Evolutionary conservation across 78 protist species (phyloP).

Genomic region (Dictyostelium brefeldianum): DNA sequence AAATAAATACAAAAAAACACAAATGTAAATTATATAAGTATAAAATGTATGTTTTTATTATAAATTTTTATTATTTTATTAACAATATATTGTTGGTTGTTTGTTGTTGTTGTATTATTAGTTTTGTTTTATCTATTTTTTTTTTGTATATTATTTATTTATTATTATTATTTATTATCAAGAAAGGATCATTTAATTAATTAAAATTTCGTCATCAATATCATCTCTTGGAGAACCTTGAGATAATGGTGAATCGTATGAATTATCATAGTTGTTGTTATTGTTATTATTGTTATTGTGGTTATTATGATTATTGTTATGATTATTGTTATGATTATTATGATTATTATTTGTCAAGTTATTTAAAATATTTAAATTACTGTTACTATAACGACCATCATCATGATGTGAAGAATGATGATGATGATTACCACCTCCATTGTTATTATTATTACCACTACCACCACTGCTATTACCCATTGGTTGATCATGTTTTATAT

Average conservation of each 20-base stretch:
- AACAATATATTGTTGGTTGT: not conserved
- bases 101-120: not conserved
- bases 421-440: not conserved
- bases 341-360: not conserved
- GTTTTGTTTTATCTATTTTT: not conserved
- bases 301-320: not conserved
- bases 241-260: constrained; percentile 37
- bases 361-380: not conserved
- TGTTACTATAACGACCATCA: not conserved
- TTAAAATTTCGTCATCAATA: constrained; percentile 3
- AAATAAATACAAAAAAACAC: not conserved
- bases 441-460: not conserved
- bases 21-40: not conserved
- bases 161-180: not conserved
- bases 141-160: not conserved
- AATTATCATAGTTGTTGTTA: constrained; percentile 17
- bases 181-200: not conserved
- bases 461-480: not conserved
- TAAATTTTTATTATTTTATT: not conserved
- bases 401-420: not conserved
- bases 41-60: not conserved
- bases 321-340: not conserved
- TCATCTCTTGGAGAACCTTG: constrained; percentile 9
- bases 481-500: constrained; percentile 1
- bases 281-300: not conserved